A percentile compares a stretch with the other conserved stretches of the same genome.
These are phyloP conservation scores for Pulveroboletus ravenelii DNA, from an alignment of 768 basidiomycete species.

Conservation along the genomic window DNA sequence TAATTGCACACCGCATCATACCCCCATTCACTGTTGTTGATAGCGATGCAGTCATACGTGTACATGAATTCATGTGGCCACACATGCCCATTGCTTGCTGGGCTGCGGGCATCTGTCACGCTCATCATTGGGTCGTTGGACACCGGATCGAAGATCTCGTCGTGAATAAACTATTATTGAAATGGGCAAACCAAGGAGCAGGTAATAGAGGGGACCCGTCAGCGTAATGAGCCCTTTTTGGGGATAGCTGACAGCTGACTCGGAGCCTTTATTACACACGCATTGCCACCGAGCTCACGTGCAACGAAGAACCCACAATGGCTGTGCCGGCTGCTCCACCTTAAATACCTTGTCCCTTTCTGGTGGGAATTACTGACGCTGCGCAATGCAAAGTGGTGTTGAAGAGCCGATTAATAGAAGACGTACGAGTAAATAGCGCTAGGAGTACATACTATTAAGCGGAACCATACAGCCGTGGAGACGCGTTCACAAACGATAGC, in stretches of 20 bases:
- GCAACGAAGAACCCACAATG: slow-evolving; percentile 19
- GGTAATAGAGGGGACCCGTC: neutral
- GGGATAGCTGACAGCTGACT: slow-evolving; percentile 7
- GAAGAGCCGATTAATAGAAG: slow-evolving; percentile 25
- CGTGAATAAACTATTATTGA: slow-evolving; percentile 22
- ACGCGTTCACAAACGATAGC: slow-evolving; percentile 26
- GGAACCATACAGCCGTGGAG: slow-evolving; percentile 20
- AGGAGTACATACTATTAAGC: slow-evolving; percentile 31
- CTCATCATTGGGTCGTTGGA: slow-evolving; percentile 1
- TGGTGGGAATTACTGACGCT: no score
- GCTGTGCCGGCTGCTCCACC: slow-evolving; percentile 27
- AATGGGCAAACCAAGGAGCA: slow-evolving; percentile 19
- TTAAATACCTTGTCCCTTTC: slow-evolving; percentile 12
- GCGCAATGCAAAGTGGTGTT: slow-evolving; percentile 15
- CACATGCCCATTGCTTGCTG: slow-evolving; percentile 1
- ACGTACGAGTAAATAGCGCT: slow-evolving; percentile 31
- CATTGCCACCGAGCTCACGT: slow-evolving; percentile 21
- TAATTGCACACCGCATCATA: slow-evolving; percentile 13
- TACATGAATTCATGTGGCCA: slow-evolving; percentile 11
- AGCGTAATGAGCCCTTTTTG: slow-evolving; percentile 1
- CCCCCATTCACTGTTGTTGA: slow-evolving; percentile 25
- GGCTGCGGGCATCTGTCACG: slow-evolving; percentile 17
- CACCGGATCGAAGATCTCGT: slow-evolving; percentile 21
- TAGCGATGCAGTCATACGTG: slow-evolving; percentile 20
- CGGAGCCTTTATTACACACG: slow-evolving; percentile 17